Conservation (phyloP, 2,329 filamentous ascomycete species). For the Colletotrichum orchidophilum region DNA sequence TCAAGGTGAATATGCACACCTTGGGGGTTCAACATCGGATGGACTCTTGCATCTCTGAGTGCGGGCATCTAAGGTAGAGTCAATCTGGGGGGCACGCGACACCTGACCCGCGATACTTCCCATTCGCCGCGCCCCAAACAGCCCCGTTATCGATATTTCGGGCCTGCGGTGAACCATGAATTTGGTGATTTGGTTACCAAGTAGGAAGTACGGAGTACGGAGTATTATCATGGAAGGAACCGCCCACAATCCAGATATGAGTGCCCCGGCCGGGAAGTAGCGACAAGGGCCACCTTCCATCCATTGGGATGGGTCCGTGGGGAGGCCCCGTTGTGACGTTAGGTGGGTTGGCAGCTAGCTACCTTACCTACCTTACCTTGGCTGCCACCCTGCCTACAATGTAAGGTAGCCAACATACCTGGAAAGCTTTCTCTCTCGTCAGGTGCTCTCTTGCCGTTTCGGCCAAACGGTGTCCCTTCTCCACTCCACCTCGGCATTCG, state of each 20-base stretch:
- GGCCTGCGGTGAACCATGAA: background rate
- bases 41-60: background rate
- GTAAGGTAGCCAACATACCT: no score
- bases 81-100: constrained; percentile 25
- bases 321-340: background rate
- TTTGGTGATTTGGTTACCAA: constrained; percentile 2
- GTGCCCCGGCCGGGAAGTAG: background rate
- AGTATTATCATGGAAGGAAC: background rate
- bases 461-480: background rate
- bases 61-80: no score
- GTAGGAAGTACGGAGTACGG: no score
- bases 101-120: background rate
- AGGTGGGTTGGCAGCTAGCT: background rate
- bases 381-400: no score
- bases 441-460: constrained; percentile 2
- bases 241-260: background rate
- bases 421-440: no score
- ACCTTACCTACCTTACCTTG: no score
- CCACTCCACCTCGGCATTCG: background rate
- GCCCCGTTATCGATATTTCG: constrained; percentile 17
- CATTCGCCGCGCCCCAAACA: constrained; percentile 7
- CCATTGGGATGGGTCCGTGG: background rate
- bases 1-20: background rate
- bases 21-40: background rate
- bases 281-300: background rate